Base-by-base conservation (phyloP, 768 basidiomycete species). In the Infundibulicybe gibba region DNA sequence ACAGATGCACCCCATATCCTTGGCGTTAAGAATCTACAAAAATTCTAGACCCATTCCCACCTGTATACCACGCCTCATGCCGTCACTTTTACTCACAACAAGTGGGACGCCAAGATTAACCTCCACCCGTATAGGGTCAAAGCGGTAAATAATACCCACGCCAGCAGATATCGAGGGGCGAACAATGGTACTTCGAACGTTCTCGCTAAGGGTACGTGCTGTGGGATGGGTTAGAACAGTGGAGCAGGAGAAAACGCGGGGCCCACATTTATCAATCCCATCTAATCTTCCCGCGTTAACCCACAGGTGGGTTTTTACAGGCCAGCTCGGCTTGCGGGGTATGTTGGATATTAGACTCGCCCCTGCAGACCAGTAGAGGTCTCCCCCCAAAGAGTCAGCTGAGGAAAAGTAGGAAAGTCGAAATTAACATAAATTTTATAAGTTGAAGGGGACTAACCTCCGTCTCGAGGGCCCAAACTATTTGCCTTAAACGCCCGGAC, bases 351-450 rank as follows among this genome's bases (percentile, higher is more conserved):
- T 76, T 40, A 94, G 49, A 53, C 87, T 90, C 3, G 83, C 61
- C 0, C 93, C 93, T 0, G 81, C 68, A 0, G 91, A 80, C 76
- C 88, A 94, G 60, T 79, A 85, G 16, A 91, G 44, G 52, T 92
- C 89, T 5, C 92, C 94, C 3, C 93, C 93, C 6, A 91, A 52
- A 0, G 86, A 88, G 58, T 94, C 93, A n/a, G 68, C 93, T 93
- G 19, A 32, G 14, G 13, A n/a, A 16, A 43, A 37, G 37, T 31
- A 16, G 15, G 12, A 50, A 30, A 55, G 40, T 15, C 25, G 20
- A 32, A 14, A 11, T 17, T 10, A 45, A 20, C 17, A 12, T 10
- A 37, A 49, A 41, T 19, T 19, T 3, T 10, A n/a, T 10, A 14
- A 38, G 16, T 32, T 16, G 30, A 20, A 32, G 40, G 30, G 31